Evolutionary conservation across 2,329 filamentous ascomycete species (phyloP).

Genomic region (Penicillium italicum): DNA sequence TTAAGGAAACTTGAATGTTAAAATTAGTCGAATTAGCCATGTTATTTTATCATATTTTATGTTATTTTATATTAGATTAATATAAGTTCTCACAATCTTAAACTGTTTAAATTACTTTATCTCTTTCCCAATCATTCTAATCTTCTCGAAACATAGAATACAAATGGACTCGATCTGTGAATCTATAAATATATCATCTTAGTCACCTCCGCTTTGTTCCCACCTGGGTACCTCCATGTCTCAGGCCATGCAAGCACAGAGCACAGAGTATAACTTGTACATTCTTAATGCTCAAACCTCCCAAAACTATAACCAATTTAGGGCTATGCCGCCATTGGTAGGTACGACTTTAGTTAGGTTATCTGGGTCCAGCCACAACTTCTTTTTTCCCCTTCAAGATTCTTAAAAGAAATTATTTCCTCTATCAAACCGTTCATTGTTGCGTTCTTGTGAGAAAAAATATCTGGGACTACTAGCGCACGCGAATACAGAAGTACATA

Average conservation of each 20-base stretch:
- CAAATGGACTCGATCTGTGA: background rate
- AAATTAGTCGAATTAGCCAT: background rate
- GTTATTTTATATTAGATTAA: too few relatives aligned
- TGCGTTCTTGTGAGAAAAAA: background rate
- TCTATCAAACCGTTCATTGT: too few relatives aligned
- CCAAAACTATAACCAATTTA: background rate
- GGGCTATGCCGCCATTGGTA: too few relatives aligned
- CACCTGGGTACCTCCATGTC: too few relatives aligned
- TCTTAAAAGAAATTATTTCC: too few relatives aligned
- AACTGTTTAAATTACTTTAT: background rate
- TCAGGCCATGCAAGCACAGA: background rate
- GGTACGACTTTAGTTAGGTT: too few relatives aligned
- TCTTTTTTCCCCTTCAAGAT: background rate
- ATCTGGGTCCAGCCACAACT: too few relatives aligned
- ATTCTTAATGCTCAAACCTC: background rate
- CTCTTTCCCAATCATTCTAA: background rate
- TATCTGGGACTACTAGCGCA: background rate
- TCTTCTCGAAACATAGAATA: too few relatives aligned
- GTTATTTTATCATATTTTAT: too few relatives aligned
- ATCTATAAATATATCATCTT: conserved; percentile 4
- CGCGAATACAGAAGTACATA: background rate
- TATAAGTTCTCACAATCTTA: background rate
- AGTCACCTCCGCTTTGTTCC: background rate
- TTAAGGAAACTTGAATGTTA: background rate
- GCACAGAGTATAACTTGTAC: too few relatives aligned